Evolutionary conservation across 2,329 filamentous ascomycete species (phyloP), one percentile per base, ranked within the genome.

Genomic region (Aspergillus calidoustus): DNA sequence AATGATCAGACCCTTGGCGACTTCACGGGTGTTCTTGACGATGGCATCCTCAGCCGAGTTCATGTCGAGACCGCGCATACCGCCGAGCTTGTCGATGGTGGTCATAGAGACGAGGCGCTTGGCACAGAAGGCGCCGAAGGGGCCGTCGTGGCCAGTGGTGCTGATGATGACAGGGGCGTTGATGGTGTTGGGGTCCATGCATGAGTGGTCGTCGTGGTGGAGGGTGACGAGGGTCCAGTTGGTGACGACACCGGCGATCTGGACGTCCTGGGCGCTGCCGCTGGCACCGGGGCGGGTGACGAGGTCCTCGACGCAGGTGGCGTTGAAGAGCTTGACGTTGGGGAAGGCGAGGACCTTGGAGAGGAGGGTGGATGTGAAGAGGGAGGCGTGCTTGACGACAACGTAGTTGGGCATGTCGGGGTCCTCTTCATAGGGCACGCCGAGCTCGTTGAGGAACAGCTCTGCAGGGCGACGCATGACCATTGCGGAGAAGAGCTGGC

Each of bases 111-210:
- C 93, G 46, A 97, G 89, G 53, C 93, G 87, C 86, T 97, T 97
- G 76, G 92, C 93, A 67, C 82, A 91, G 83, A 97, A 97, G 54
- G 93, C 93, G 51, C 93, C 93, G 75, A 96, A 96, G 17, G 93
- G 93, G 51, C 87, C 93, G 68, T 97, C 93, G 72, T 97, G 93
- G 54, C 93, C 93, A 0, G 93, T 97, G 25, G 93, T 97, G 61
- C 89, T 92, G 81, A 97, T 91, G 73, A 97, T 83, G 62, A 97
- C 79, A 1, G 93, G 92, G 0, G 92, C 92, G 75, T 96, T 97
- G 86, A 97, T 96, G 72, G 93, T 97, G 86, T 95, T 96, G 69
- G 93, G 93, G 77, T 97, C 93, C 93, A 97, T 96, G 89, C 93
- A 97, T 64, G 87, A 91, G 82, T 96, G 92, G 76, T 94, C 91